These are phyloP conservation scores for Ophiocordyceps australis DNA, from an alignment of 2,329 filamentous ascomycete species.

Conservation along the genomic window DNA sequence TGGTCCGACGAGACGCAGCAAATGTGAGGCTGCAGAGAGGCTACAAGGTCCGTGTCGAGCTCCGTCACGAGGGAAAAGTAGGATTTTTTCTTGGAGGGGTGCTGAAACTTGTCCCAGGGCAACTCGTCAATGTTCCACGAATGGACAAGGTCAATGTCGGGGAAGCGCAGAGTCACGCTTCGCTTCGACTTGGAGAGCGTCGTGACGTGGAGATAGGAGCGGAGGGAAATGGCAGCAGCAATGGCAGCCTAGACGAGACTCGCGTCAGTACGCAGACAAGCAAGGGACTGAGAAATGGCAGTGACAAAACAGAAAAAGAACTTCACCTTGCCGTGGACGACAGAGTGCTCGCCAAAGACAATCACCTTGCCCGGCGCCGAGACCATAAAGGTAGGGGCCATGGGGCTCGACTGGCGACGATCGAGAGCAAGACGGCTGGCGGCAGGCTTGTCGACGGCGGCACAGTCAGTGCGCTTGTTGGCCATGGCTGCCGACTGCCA, in stretches of 20 bases:
- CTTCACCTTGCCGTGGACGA: constrained; percentile 90
- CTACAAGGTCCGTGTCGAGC: constrained; percentile 68
- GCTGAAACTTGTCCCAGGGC: constrained; percentile 70
- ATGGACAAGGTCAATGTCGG: constrained; percentile 77
- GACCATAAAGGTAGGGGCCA: constrained; percentile 90
- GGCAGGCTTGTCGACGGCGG: constrained; percentile 16
- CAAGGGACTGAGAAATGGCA: too few species aligned
- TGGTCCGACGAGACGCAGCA: constrained; percentile 47
- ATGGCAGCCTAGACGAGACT: constrained; percentile 51
- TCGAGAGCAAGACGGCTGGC: constrained; percentile 19
- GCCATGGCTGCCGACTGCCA: too few species aligned
- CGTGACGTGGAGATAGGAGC: constrained; percentile 92
- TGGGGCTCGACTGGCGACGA: constrained; percentile 42
- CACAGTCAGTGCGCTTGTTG: too few species aligned
- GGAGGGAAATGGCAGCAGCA: constrained; percentile 83
- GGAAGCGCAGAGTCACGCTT: constrained; percentile 74
- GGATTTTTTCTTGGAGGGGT: constrained; percentile 74
- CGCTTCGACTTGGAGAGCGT: constrained; percentile 82
- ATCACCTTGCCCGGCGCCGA: constrained; percentile 97
- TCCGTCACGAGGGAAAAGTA: constrained; percentile 82
- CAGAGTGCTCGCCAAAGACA: constrained; percentile 92
- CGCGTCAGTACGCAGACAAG: background rate
- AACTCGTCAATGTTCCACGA: constrained; percentile 88
- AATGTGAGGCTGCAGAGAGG: constrained; percentile 66
- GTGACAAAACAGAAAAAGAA: too few species aligned